Evolutionary conservation across 352 stramenopile genomes (phyloP), one percentile per base, ranked within the genome.

Genomic region (Phytophthora citricola): DNA sequence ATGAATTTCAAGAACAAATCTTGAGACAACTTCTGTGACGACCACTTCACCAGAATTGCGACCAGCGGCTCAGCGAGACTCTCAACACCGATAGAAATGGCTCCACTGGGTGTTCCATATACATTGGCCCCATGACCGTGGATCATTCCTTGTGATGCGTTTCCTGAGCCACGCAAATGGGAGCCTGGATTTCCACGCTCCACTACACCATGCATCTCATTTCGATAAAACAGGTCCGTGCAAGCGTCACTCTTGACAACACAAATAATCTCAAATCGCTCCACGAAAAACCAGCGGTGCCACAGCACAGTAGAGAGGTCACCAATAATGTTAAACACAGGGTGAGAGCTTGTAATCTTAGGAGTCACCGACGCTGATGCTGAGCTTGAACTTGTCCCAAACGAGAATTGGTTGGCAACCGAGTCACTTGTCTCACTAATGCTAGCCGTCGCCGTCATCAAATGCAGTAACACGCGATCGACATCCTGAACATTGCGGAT

Each of bases 241-340:
- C 65, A 91, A 10, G 58, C 73, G 24, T 91, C 87, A 45, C 85
- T 89, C 27, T 89, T 83, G 24, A 93, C 83, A 11, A 96, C 75
- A 4, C 69, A 76, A 2, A 97, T 56, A 31, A 97, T 74, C 50
- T 97, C 89, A 65, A 97, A 95, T 10, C 87, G 83, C 29, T 97
- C 89, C 10, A 97, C 85, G 58, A 85, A 90, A 58, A 97, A 97
- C 89, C 89, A 97, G 17, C 89, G 88, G 52, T 97, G 89, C 89
- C 89, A 97, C 31, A 95, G 50, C n/a, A 95, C 84, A 12, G 88
- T 83, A 12, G 89, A 92, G 5, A 97, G 68, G 17, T 95, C 83
- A 11, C 89, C 89, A 51, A 97, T 92, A 66, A 96, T 94, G 54
- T 89, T 91, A 63, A 96, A 96, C n/a, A 96, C 89, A 0, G 89